Evolutionary conservation across 352 stramenopile genomes (phyloP).

Genomic region (Globisporangium middletonii): DNA sequence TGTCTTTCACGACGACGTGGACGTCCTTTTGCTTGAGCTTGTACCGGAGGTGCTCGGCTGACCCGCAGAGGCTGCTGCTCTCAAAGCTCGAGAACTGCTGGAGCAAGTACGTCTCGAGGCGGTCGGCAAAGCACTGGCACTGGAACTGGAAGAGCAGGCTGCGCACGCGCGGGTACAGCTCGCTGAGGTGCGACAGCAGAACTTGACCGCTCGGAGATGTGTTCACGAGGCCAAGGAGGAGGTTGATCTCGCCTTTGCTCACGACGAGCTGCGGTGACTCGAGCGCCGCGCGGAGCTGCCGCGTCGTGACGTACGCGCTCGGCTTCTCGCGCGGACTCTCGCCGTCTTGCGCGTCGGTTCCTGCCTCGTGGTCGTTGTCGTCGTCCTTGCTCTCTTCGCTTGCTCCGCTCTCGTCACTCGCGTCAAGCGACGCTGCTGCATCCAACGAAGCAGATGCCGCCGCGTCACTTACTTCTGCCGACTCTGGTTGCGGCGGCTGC

Average conservation of each 20-base stretch:
- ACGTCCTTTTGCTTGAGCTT: slow-evolving; percentile 39
- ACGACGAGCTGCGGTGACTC: slow-evolving; percentile 51
- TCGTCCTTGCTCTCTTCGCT: slow-evolving; percentile 7
- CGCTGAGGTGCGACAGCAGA: slow-evolving; percentile 26
- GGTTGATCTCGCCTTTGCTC: slow-evolving; percentile 50
- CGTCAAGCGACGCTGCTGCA: background rate
- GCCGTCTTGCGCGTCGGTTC: slow-evolving; percentile 1
- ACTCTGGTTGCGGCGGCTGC: slow-evolving; percentile 6
- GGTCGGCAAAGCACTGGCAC: slow-evolving; percentile 33
- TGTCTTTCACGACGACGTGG: slow-evolving; percentile 31
- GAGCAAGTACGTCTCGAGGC: slow-evolving; percentile 33
- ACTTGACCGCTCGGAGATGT: slow-evolving; percentile 19
- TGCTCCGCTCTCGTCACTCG: slow-evolving; percentile 4
- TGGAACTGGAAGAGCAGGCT: slow-evolving; percentile 60
- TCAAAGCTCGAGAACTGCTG: slow-evolving; percentile 47
- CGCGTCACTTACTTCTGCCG: slow-evolving; percentile 8
- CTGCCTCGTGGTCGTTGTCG: background rate
- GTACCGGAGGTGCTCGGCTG: slow-evolving; percentile 41
- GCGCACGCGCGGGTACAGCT: slow-evolving; percentile 40
- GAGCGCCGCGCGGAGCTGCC: slow-evolving; percentile 39
- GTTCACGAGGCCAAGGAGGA: slow-evolving; percentile 36
- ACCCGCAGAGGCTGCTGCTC: slow-evolving; percentile 35
- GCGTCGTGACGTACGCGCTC: slow-evolving; percentile 26
- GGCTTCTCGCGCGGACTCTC: slow-evolving; percentile 10
- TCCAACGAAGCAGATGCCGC: slow-evolving; percentile 5